These are phyloP conservation scores for Emergomyces pasteurianus DNA, from an alignment of 2,329 filamentous ascomycete species.

Conservation along the genomic window DNA sequence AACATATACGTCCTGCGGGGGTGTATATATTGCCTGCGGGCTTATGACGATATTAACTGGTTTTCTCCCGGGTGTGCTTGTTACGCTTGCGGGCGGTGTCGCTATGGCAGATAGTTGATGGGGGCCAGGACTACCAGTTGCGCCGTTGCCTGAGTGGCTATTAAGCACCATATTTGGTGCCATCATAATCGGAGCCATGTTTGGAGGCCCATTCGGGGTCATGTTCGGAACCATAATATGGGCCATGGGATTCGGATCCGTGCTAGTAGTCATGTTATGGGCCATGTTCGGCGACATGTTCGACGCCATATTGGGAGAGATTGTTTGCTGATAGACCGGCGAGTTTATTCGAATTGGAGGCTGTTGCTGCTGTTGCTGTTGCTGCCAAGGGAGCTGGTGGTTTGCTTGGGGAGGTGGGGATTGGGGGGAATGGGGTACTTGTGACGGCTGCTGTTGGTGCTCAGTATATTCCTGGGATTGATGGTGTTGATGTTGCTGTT, in stretches of 20 bases:
- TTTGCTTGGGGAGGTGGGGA: not conserved
- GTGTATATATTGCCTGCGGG: not conserved
- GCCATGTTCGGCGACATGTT: not conserved
- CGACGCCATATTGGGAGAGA: not conserved
- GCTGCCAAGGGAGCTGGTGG: not conserved
- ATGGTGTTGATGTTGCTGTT: not conserved
- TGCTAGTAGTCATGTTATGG: not conserved
- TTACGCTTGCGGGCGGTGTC: not conserved
- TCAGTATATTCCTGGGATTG: not conserved
- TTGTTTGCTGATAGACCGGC: not conserved
- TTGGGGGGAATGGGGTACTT: not conserved
- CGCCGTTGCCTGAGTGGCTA: not conserved
- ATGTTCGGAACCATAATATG: not conserved
- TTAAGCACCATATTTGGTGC: not conserved
- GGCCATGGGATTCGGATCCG: not conserved
- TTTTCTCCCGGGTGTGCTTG: not conserved
- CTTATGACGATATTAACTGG: not conserved
- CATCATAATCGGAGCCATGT: not conserved
- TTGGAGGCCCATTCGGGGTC: not conserved
- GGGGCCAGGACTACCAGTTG: not conserved
- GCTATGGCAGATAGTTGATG: not conserved
- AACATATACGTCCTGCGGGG: not conserved
- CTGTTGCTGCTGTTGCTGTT: not conserved
- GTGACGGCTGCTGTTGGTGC: not conserved
- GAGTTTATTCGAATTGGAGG: slow-evolving; percentile 1